Evolutionary conservation across 768 basidiomycete species (phyloP).

Genomic region (Leccinum longicurvipes): DNA sequence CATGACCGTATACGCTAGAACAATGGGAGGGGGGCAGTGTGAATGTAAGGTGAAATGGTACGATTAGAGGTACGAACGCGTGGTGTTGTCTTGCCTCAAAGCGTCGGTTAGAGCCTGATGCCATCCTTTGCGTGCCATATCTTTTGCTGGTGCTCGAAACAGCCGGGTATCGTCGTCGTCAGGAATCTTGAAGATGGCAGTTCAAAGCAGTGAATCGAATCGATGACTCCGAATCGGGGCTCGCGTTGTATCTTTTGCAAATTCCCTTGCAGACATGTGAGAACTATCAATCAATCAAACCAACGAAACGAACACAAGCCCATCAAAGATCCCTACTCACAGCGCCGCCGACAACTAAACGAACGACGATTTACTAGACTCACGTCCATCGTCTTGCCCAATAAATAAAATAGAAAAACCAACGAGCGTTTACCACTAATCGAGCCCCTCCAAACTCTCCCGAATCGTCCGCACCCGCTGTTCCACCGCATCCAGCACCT

Average conservation of each 20-base stretch:
- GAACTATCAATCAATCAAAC: too few relatives aligned
- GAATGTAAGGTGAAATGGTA: background rate
- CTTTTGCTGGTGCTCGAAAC: too few relatives aligned
- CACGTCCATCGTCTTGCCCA: background rate
- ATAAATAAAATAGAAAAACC: background rate
- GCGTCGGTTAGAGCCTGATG: conserved; percentile 43
- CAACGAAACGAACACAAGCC: too few relatives aligned
- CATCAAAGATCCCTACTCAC: too few relatives aligned
- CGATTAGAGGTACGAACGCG: conserved; percentile 26
- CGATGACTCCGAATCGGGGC: background rate
- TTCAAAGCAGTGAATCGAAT: background rate
- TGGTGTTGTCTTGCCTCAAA: conserved; percentile 34
- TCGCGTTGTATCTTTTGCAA: too few relatives aligned
- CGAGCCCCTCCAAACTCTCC: conserved; percentile 37
- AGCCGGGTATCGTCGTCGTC: too few relatives aligned
- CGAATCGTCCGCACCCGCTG: conserved; percentile 49
- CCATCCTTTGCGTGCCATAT: conserved; percentile 38
- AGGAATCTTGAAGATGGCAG: background rate
- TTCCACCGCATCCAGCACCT: conserved; percentile 56
- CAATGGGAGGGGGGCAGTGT: background rate
- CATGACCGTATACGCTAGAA: conserved; percentile 38
- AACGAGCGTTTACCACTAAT: conserved; percentile 10
- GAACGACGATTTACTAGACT: background rate
- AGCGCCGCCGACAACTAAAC: too few relatives aligned
- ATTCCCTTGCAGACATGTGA: too few relatives aligned